Conservation (phyloP, 2,329 filamentous ascomycete genomes). For the Sporothrix sp. region DNA sequence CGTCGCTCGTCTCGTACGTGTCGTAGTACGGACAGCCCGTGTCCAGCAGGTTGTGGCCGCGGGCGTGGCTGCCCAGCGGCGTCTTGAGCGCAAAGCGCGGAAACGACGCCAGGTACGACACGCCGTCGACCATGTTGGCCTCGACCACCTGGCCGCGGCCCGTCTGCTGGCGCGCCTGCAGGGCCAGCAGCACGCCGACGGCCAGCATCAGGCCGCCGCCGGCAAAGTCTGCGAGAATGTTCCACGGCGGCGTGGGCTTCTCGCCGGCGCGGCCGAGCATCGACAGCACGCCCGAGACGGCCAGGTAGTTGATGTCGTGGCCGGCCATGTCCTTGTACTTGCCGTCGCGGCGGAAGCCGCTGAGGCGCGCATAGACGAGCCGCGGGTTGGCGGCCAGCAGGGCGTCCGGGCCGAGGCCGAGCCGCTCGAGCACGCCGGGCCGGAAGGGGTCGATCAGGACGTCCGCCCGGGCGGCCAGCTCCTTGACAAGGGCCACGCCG, state of each 20-base stretch:
- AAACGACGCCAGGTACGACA: conserved; percentile 68
- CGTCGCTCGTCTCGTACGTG: conserved; percentile 75
- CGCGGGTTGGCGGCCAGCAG: conserved; percentile 60
- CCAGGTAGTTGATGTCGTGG: conserved; percentile 94
- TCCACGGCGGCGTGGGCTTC: conserved; percentile 68
- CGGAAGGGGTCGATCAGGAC: conserved; percentile 89
- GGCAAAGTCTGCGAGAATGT: conserved; percentile 84
- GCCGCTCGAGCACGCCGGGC: conserved; percentile 78
- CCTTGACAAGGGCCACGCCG: conserved; percentile 57
- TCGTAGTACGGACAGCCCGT: conserved; percentile 82
- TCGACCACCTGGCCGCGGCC: conserved; percentile 82
- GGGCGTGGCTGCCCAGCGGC: conserved; percentile 48
- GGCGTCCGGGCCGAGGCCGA: conserved; percentile 63
- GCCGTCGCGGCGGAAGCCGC: conserved; percentile 80
- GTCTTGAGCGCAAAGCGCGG: conserved; percentile 58
- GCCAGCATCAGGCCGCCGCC: conserved; percentile 78
- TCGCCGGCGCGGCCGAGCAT: conserved; percentile 62
- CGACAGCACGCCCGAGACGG: conserved; percentile 68
- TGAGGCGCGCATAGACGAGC: conserved; percentile 76
- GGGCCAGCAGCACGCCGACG: conserved; percentile 69
- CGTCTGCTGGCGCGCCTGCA: conserved; percentile 53
- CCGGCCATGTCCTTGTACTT: conserved; percentile 82
- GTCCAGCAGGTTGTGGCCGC: conserved; percentile 73
- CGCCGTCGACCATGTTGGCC: conserved; percentile 94
- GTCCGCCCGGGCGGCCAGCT: conserved; percentile 55